Evolutionary conservation across 192 early-diverging fungal genomes (phyloP).

Genomic region (Coemansia sp.): DNA sequence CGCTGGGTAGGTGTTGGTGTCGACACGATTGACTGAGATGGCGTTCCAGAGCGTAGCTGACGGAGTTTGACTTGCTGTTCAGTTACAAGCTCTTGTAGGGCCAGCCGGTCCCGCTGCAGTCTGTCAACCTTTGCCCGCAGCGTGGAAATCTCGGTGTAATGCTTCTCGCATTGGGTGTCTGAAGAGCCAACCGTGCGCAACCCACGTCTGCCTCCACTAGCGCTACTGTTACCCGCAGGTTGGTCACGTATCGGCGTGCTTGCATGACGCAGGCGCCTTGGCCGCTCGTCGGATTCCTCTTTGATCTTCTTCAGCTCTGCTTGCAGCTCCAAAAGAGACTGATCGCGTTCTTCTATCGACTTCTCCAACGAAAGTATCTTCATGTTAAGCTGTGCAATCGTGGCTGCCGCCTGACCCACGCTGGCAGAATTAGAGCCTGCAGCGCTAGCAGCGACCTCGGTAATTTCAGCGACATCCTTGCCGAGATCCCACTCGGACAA

Average conservation of each 20-base stretch:
- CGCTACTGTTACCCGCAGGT: neutral
- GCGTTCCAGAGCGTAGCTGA: conserved; percentile 25
- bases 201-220: conserved; percentile 5
- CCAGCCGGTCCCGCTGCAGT: conserved; percentile 36
- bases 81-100: conserved; percentile 48
- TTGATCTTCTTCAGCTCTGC: conserved; percentile 24
- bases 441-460: conserved; percentile 1
- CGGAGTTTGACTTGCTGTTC: conserved; percentile 49
- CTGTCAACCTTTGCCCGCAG: conserved; percentile 32
- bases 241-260: conserved; percentile 4
- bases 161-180: conserved; percentile 18
- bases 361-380: conserved; percentile 32
- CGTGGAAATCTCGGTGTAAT: conserved; percentile 35
- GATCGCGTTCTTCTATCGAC: conserved; percentile 21
- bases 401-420: neutral
- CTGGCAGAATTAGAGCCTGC: conserved; percentile 1
- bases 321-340: conserved; percentile 13
- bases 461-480: neutral
- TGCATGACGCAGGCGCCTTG: conserved; percentile 51
- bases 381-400: conserved; percentile 43
- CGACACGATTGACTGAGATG: neutral
- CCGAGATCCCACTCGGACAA: conserved; percentile 9
- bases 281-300: conserved; percentile 37
- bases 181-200: conserved; percentile 2
- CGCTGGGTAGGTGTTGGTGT: conserved; percentile 14